These are phyloP conservation scores for Colletotrichum sp. DNA, from an alignment of 2,329 filamentous ascomycete genomes.

Conservation along the genomic window DNA sequence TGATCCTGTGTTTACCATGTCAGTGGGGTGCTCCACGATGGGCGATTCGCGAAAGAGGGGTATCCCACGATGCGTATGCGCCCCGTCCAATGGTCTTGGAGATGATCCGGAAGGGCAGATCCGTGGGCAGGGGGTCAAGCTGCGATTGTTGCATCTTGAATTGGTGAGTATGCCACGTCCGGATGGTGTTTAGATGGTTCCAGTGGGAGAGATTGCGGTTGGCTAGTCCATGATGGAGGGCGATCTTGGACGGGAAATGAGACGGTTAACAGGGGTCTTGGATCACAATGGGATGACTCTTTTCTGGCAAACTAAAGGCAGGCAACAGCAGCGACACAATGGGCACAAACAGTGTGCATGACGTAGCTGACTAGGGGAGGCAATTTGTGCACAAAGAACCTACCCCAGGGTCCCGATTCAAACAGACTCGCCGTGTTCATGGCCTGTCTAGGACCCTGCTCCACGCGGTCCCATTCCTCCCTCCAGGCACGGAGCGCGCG, in stretches of 20 bases:
- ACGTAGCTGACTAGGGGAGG: background rate
- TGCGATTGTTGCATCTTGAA: slow-evolving; percentile 75
- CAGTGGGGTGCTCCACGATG: slow-evolving; percentile 4
- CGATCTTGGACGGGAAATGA: slow-evolving; percentile 8
- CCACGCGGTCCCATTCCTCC: background rate
- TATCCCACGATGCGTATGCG: slow-evolving; percentile 88
- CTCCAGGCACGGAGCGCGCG: slow-evolving; percentile 7
- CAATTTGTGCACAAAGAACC: slow-evolving; percentile 1
- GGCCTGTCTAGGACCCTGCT: background rate
- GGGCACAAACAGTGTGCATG: background rate
- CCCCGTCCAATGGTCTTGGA: slow-evolving; percentile 97
- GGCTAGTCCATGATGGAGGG: slow-evolving; percentile 1
- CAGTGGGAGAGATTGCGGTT: background rate
- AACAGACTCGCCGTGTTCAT: slow-evolving; percentile 6
- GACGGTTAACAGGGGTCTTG: slow-evolving; percentile 1
- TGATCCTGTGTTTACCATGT: slow-evolving; percentile 66
- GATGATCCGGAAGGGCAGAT: slow-evolving; percentile 92
- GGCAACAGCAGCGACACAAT: background rate
- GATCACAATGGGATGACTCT: slow-evolving; percentile 12
- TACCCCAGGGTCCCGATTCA: background rate
- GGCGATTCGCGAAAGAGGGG: background rate
- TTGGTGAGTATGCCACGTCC: background rate
- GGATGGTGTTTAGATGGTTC: background rate
- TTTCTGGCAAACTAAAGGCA: background rate
- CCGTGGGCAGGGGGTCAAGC: slow-evolving; percentile 80